Percentiles rank a stretch among this genome's conserved stretches.
Conservation (phyloP, 2,329 filamentous ascomycete genomes). For the Aaosphaeria pasadenensis region DNA sequence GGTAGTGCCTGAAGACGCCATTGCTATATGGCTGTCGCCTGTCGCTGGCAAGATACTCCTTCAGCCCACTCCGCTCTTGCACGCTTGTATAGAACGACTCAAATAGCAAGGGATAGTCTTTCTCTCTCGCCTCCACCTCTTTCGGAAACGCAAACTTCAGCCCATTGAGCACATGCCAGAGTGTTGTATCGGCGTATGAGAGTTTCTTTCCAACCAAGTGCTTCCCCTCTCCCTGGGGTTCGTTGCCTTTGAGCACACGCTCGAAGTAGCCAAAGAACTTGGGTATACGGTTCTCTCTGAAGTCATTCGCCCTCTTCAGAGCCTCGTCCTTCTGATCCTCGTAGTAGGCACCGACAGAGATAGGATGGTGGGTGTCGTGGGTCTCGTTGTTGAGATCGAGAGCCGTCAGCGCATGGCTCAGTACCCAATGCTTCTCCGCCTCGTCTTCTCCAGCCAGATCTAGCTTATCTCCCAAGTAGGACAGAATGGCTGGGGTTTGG, state of each 20-base stretch:
- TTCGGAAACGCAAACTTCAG: slow-evolving; percentile 68
- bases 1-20: slow-evolving; percentile 71
- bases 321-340: slow-evolving; percentile 73
- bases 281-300: slow-evolving; percentile 61
- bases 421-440: slow-evolving; percentile 55
- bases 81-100: slow-evolving; percentile 60
- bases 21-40: slow-evolving; percentile 59
- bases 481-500: slow-evolving; percentile 71
- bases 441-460: slow-evolving; percentile 54
- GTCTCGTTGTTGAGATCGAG: slow-evolving; percentile 70
- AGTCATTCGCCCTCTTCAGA: slow-evolving; percentile 56
- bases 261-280: slow-evolving; percentile 73
- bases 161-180: slow-evolving; percentile 64
- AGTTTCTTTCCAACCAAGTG: slow-evolving; percentile 65
- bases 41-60: slow-evolving; percentile 66
- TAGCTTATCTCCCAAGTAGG: slow-evolving; percentile 64
- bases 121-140: slow-evolving; percentile 55
- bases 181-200: slow-evolving; percentile 69
- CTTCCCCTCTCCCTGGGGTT: slow-evolving; percentile 54
- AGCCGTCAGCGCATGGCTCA: slow-evolving; percentile 65
- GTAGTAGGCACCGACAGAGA: slow-evolving; percentile 60
- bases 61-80: slow-evolving; percentile 61
- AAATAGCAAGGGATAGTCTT: slow-evolving; percentile 62
- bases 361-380: slow-evolving; percentile 74
- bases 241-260: slow-evolving; percentile 58